phyloP scores from a whole-genome alignment of 2,329 filamentous ascomycete species.

The Cordyceps militaris region DNA sequence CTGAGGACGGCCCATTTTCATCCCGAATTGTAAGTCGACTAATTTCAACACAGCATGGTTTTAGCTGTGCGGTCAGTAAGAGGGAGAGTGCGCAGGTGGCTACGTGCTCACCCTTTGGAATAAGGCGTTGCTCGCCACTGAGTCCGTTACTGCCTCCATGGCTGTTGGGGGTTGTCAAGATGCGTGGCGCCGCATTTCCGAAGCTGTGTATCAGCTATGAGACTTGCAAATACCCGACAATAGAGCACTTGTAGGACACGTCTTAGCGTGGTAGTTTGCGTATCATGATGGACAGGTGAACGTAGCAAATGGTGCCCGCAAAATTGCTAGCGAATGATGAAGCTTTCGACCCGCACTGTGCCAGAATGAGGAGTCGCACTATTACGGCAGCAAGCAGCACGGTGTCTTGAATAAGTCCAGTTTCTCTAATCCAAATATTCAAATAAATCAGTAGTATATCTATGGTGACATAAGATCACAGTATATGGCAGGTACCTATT shows the following conservation, averaged over 20 bases:
- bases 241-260: too few relatives aligned
- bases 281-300: too few relatives aligned
- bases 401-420: neutral
- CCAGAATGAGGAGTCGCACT: neutral
- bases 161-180: slow-evolving; percentile 10
- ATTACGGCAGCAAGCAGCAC: too few relatives aligned
- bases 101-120: slow-evolving; percentile 23
- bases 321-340: neutral
- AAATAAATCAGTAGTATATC: too few relatives aligned
- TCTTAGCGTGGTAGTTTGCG: too few relatives aligned
- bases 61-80: slow-evolving; percentile 40
- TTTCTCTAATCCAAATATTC: too few relatives aligned
- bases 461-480: too few relatives aligned
- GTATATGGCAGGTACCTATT: too few relatives aligned
- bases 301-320: neutral
- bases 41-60: slow-evolving; percentile 54
- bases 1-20: slow-evolving; percentile 32
- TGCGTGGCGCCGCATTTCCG: neutral
- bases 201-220: neutral
- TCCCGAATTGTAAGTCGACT: slow-evolving; percentile 49
- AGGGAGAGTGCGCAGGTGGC: neutral
- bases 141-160: slow-evolving; percentile 21
- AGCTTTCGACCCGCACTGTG: slow-evolving; percentile 13
- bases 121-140: slow-evolving; percentile 24
- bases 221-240: neutral